phyloP scores from a whole-genome alignment of 2,329 filamentous ascomycete genomes.

The Xylariaceae sp. region DNA sequence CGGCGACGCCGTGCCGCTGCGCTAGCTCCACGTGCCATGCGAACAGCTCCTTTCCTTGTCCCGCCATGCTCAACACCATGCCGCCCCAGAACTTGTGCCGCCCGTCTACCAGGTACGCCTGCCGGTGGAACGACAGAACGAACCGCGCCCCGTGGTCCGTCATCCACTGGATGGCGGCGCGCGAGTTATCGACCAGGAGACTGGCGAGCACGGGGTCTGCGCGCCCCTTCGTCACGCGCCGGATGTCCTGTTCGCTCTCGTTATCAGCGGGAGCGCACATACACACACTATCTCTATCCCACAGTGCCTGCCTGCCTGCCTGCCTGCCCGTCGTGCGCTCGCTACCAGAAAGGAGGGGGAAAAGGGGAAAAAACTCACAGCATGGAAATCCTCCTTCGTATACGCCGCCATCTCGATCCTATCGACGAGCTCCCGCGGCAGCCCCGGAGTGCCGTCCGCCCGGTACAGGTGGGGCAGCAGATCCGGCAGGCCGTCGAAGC shows the following conservation, averaged over 20 bases:
- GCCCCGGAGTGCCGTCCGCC: constrained; percentile 44
- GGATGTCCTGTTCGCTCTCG: constrained; percentile 53
- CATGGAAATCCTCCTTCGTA: constrained; percentile 53
- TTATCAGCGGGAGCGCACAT: too few species aligned
- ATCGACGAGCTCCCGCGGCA: constrained; percentile 36
- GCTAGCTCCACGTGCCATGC: constrained; percentile 28
- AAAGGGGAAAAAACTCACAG: constrained; percentile 8
- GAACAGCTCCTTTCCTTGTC: constrained; percentile 29
- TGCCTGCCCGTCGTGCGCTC: too few species aligned
- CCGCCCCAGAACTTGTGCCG: constrained; percentile 69
- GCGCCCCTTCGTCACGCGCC: constrained; percentile 57
- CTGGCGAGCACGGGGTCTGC: constrained; percentile 53
- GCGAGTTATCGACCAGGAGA: constrained; percentile 55
- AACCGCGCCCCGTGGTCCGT: constrained; percentile 57
- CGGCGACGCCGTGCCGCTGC: constrained; percentile 14
- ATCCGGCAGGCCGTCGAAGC: constrained; percentile 57
- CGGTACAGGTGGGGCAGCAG: constrained; percentile 66
- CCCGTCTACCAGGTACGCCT: constrained; percentile 66
- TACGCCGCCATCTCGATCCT: constrained; percentile 64
- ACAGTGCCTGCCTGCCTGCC: too few species aligned
- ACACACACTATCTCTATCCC: too few species aligned
- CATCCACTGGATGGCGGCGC: constrained; percentile 58
- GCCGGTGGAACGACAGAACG: constrained; percentile 65
- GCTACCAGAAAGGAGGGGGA: too few species aligned
- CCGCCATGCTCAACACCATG: constrained; percentile 48